phyloP scores from a whole-genome alignment of 2,329 filamentous ascomycete species.

The Microcera coccophila region DNA sequence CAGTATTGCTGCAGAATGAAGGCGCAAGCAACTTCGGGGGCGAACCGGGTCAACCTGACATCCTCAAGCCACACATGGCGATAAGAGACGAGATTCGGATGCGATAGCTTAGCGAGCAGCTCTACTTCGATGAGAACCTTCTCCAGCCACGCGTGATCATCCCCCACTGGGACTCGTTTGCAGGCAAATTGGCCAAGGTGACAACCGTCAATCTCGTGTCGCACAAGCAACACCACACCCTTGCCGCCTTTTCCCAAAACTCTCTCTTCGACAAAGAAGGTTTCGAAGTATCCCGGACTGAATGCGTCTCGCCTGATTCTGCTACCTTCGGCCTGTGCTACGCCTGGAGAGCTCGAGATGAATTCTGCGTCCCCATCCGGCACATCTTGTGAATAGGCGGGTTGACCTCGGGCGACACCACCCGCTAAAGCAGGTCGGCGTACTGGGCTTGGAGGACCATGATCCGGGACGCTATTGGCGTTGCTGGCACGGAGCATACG shows the following conservation, averaged over 20 bases:
- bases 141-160: slow-evolving; percentile 92
- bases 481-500: slow-evolving; percentile 72
- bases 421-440: slow-evolving; percentile 43
- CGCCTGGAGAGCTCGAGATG: slow-evolving; percentile 49
- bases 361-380: slow-evolving; percentile 42
- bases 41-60: slow-evolving; percentile 76
- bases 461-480: slow-evolving; percentile 43
- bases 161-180: slow-evolving; percentile 91
- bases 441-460: slow-evolving; percentile 49
- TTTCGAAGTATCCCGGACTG: slow-evolving; percentile 86
- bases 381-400: slow-evolving; percentile 17
- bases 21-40: slow-evolving; percentile 86
- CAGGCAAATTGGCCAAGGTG: slow-evolving; percentile 88
- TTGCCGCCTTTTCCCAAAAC: slow-evolving; percentile 88
- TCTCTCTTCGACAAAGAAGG: slow-evolving; percentile 85
- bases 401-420: slow-evolving; percentile 9
- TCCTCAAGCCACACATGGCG: slow-evolving; percentile 97
- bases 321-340: slow-evolving; percentile 49
- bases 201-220: slow-evolving; percentile 86
- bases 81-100: slow-evolving; percentile 94
- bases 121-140: slow-evolving; percentile 93
- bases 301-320: slow-evolving; percentile 85
- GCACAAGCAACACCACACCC: slow-evolving; percentile 89
- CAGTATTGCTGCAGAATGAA: slow-evolving; percentile 98
- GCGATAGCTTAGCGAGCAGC: slow-evolving; percentile 82